These are phyloP conservation scores for Spergularia bocconei DNA, from an alignment of 148 eudicot genomes.

Conservation along the genomic window DNA sequence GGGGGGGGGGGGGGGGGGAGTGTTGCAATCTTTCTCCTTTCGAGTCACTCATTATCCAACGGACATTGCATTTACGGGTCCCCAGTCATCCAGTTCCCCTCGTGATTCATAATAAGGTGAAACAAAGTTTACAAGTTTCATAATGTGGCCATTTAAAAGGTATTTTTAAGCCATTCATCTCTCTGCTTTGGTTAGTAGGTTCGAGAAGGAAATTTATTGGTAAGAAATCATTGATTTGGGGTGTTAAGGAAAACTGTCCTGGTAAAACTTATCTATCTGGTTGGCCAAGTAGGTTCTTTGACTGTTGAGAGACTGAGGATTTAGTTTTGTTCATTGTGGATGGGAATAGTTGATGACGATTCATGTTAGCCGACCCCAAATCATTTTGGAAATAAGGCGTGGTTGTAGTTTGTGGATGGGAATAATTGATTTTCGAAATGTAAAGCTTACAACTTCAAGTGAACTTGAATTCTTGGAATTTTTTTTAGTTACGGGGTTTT, in stretches of 20 bases:
- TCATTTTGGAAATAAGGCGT: too few relatives aligned
- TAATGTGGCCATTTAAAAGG: too few relatives aligned
- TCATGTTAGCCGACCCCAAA: too few relatives aligned
- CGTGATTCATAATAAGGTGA: too few relatives aligned
- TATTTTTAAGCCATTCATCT: not conserved
- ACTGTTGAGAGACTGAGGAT: not conserved
- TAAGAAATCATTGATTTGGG: not conserved
- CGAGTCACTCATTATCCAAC: too few relatives aligned
- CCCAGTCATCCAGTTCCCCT: too few relatives aligned
- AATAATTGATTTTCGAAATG: not conserved
- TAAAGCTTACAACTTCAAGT: not conserved
- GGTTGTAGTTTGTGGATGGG: not conserved
- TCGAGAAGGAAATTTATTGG: not conserved
- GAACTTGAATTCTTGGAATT: not conserved
- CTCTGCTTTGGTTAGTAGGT: not conserved
- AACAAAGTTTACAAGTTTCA: too few relatives aligned
- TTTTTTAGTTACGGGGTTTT: too few relatives aligned
- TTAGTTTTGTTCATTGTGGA: not conserved
- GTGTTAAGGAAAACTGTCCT: not conserved
- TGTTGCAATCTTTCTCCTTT: too few relatives aligned
- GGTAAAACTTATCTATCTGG: not conserved
- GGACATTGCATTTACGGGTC: too few relatives aligned
- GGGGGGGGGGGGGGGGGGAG: too few relatives aligned
- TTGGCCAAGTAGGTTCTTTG: not conserved
- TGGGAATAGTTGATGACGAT: not conserved